phyloP scores from a whole-genome alignment of 2,329 filamentous ascomycete genomes.

The Colletotrichum liaoningense region DNA sequence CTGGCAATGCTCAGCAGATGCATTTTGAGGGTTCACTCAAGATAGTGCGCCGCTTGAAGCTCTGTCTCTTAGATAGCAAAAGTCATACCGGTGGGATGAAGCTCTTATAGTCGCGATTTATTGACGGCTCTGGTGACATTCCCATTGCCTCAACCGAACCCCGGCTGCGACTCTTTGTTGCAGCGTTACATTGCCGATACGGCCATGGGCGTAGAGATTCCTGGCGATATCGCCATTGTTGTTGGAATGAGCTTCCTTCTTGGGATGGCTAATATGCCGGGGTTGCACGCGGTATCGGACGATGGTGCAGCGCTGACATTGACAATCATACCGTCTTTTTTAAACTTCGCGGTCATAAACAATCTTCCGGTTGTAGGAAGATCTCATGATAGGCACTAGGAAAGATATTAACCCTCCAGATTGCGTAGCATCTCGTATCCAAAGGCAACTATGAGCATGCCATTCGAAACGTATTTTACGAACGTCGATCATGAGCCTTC shows the following conservation, averaged over 20 bases:
- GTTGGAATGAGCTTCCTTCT: slow-evolving; percentile 29
- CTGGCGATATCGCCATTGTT: slow-evolving; percentile 26
- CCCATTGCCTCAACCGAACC: too few species aligned
- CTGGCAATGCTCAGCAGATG: slow-evolving; percentile 15
- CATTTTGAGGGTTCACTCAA: neutral
- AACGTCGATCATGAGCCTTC: neutral
- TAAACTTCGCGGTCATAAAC: too few species aligned
- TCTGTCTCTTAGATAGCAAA: too few species aligned
- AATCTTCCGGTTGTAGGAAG: too few species aligned
- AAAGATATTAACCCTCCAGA: too few species aligned
- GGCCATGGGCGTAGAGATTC: neutral
- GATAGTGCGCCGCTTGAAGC: neutral
- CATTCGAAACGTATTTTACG: too few species aligned
- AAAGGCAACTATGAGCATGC: too few species aligned
- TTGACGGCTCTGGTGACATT: neutral
- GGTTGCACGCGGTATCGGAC: neutral
- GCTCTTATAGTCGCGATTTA: neutral
- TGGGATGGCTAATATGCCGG: slow-evolving; percentile 10
- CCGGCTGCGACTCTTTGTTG: neutral
- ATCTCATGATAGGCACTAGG: too few species aligned
- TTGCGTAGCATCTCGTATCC: too few species aligned
- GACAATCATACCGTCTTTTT: too few species aligned
- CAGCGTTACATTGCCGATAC: slow-evolving; percentile 31
- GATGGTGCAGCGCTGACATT: neutral
- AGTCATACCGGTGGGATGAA: neutral